Percentiles rank a stretch among this genome's conserved stretches.
phyloP scores from a whole-genome alignment of 2,329 filamentous ascomycete species.

The Alternaria metachromatica region DNA sequence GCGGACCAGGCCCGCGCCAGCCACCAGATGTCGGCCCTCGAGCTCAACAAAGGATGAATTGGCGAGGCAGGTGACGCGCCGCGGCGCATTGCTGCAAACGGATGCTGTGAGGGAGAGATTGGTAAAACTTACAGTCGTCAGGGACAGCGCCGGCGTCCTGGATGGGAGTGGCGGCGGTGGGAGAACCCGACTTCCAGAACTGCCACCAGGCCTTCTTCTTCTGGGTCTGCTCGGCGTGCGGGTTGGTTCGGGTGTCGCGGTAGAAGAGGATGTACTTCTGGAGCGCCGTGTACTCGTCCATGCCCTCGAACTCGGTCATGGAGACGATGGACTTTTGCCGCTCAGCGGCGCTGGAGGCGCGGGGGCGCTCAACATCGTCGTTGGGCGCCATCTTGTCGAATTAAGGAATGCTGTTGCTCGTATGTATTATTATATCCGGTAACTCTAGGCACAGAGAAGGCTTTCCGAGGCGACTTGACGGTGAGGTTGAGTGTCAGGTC shows the following conservation, averaged over 20 bases:
- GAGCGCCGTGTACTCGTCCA: slow-evolving; percentile 70
- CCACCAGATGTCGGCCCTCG: slow-evolving; percentile 12
- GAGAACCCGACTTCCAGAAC: slow-evolving; percentile 58
- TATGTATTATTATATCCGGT: slow-evolving; percentile 22
- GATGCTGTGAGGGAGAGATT: not conserved
- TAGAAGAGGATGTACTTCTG: slow-evolving; percentile 73
- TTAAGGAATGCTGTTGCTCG: slow-evolving; percentile 29
- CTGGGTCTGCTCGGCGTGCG: slow-evolving; percentile 52
- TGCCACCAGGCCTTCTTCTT: slow-evolving; percentile 65
- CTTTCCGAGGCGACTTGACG: slow-evolving; percentile 32
- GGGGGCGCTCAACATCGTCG: slow-evolving; percentile 46
- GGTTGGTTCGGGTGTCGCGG: slow-evolving; percentile 63
- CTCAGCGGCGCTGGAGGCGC: slow-evolving; percentile 36
- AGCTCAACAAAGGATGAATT: slow-evolving; percentile 15
- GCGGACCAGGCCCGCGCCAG: slow-evolving; percentile 16
- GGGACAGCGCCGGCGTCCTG: slow-evolving; percentile 57
- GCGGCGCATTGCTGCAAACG: not conserved
- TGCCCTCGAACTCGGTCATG: slow-evolving; percentile 51
- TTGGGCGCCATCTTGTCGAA: slow-evolving; percentile 31
- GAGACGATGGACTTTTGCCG: slow-evolving; percentile 46
- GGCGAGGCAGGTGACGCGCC: not conserved
- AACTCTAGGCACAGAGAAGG: slow-evolving; percentile 37
- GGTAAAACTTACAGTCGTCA: slow-evolving; percentile 56
- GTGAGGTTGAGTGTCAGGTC: slow-evolving; percentile 23
- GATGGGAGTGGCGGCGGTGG: slow-evolving; percentile 34